Evolutionary conservation across 2,329 filamentous ascomycete species (phyloP).

Genomic region (Exophiala aquamarina): DNA sequence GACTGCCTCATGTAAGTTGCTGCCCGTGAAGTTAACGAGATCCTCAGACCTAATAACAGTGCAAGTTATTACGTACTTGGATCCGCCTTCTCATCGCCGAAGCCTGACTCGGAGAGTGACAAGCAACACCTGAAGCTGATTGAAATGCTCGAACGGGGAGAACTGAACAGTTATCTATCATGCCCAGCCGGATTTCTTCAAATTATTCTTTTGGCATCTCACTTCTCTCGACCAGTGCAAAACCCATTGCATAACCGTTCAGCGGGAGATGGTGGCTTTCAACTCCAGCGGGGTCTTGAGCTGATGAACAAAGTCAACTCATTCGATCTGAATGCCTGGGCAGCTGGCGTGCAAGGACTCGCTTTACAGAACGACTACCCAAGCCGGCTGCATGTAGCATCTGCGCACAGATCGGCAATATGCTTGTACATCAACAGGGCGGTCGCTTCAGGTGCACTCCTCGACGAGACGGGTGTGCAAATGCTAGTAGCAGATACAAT

Average conservation of each 20-base stretch:
- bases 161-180: conserved; percentile 3
- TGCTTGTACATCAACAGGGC: conserved; percentile 1
- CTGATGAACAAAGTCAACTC: not conserved
- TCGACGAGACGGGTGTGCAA: not conserved
- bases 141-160: not conserved
- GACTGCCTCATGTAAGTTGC: conserved; percentile 3
- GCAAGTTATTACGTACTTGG: not conserved
- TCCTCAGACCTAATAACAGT: not conserved
- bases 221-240: not conserved
- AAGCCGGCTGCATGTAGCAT: conserved; percentile 2
- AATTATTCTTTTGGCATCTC: not conserved
- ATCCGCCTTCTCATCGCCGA: not conserved
- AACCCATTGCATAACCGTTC: not conserved
- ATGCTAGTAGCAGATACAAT: not conserved
- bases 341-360: not conserved
- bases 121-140: not conserved
- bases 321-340: conserved; percentile 1
- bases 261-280: not conserved
- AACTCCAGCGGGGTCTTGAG: not conserved
- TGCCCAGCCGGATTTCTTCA: not conserved
- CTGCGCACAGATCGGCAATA: not conserved
- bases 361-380: not conserved
- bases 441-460: not conserved
- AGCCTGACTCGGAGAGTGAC: not conserved
- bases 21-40: not conserved